Evolutionary conservation across 306 rosid species (phyloP).

Genomic region (Parietaria judaica): DNA sequence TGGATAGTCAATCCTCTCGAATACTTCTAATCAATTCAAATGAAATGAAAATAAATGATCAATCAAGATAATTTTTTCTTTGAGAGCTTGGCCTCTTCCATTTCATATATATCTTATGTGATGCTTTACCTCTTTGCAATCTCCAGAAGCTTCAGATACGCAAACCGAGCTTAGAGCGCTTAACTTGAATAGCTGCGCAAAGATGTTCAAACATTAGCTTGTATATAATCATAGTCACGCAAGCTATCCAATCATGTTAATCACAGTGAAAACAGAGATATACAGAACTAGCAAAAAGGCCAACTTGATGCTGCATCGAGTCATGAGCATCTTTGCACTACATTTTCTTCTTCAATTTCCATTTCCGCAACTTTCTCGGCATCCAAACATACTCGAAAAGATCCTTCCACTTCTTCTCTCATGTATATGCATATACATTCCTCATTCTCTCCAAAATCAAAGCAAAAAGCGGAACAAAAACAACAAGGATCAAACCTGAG

Average conservation of each 20-base stretch:
- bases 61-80: not conserved
- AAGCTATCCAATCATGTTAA: no score
- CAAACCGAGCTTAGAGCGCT: constrained; percentile 62
- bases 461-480: constrained; percentile 4
- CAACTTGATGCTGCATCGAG: not conserved
- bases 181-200: constrained; percentile 59
- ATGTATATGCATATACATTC: not conserved
- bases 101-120: not conserved
- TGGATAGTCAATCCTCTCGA: constrained; percentile 51
- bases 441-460: constrained; percentile 3
- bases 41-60: not conserved
- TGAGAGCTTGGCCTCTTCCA: not conserved
- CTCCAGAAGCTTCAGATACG: constrained; percentile 44
- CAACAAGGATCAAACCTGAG: constrained; percentile 38
- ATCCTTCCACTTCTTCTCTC: not conserved
- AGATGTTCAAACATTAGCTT: constrained; percentile 13
- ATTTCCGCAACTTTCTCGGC: constrained; percentile 12
- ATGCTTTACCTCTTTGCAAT: constrained; percentile 39
- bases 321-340: not conserved
- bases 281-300: no score
- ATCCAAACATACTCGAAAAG: not conserved
- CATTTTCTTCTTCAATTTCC: not conserved
- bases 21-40: constrained; percentile 47
- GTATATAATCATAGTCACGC: not conserved
- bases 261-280: no score